Evolutionary conservation across 495 filamentous ascomycete species (phyloP), one percentile per base, ranked within the genome.

Genomic region (Xylaria intraflava): DNA sequence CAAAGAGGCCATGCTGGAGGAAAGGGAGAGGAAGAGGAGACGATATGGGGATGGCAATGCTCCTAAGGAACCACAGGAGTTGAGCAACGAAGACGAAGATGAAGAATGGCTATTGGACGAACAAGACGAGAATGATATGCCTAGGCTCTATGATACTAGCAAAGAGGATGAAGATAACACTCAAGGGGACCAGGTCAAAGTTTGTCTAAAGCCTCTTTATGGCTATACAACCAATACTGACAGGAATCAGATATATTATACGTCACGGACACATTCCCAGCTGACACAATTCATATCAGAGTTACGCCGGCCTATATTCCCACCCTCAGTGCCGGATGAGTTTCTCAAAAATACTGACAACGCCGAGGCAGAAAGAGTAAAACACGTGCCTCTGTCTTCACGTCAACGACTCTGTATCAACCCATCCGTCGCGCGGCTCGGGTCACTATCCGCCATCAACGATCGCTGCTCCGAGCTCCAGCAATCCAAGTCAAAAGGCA

Each of bases 351-450:
- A 55, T 11, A 55, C 69, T 14, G 56, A 69, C 7, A 55, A 62
- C 11, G 56, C 69, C 6, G 58, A 62, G 2, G 53, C 65, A 19
- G 61, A 78, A 9, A 73, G 77, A 30, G 66, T 96, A 26, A 96
- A 93, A 60, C 88, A 97, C 57, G 69, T 98, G 3, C 84, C 90
- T 0, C 71, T 98, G 8, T 95, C 92, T 4, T 96, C 93, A 0
- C 78, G 93, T 24, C 95, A 92, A 60, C 90, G 90, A 54, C 75
- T 98, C 2, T 98, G 93, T 67, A 96, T 97, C 62, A 96, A 97
- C 60, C 78, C 87, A 3, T 80, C 82, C 23, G 92, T 98, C 14
- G 72, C 75, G 36, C 80, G 78, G 17, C 78, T 96, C 10, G 78
- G 78, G 1, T 88, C 80, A 56, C 72, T 84, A 16, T 85, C 86